Evolutionary conservation across 257 asterid species (phyloP).

Genomic region (Perilla frutescens): DNA sequence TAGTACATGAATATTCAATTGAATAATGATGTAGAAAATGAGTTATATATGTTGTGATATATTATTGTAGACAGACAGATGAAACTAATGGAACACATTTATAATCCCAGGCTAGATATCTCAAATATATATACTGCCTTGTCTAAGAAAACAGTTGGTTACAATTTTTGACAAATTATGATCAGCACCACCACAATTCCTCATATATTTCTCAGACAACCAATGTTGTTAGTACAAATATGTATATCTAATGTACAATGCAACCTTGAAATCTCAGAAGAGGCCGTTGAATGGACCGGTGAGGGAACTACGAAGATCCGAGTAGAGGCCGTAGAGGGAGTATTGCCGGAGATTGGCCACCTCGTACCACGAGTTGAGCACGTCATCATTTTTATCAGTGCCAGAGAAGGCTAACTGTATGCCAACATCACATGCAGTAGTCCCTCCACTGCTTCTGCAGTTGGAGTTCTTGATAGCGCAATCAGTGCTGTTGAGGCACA

Average conservation of each 20-base stretch:
- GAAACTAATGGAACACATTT: too few relatives aligned
- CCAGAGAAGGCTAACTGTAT: slow-evolving; percentile 89
- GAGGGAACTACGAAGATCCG: slow-evolving; percentile 54
- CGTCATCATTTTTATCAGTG: slow-evolving; percentile 69
- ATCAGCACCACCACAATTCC: neutral
- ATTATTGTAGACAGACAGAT: too few relatives aligned
- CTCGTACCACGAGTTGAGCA: slow-evolving; percentile 90
- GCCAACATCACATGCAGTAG: slow-evolving; percentile 62
- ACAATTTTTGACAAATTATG: too few relatives aligned
- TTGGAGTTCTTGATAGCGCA: slow-evolving; percentile 68
- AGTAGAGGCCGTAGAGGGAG: slow-evolving; percentile 70
- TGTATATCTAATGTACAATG: neutral
- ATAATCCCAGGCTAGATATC: too few relatives aligned
- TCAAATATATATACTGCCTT: too few relatives aligned
- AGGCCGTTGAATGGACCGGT: slow-evolving; percentile 58
- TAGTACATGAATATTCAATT: too few relatives aligned
- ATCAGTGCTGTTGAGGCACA: slow-evolving; percentile 82
- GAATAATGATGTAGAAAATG: too few relatives aligned
- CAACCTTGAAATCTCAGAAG: slow-evolving; percentile 44
- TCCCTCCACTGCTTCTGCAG: slow-evolving; percentile 69
- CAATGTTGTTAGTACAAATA: too few relatives aligned
- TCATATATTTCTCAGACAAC: neutral
- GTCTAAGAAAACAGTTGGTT: too few relatives aligned
- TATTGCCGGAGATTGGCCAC: slow-evolving; percentile 82
- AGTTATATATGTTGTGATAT: neutral